phyloP scores from a whole-genome alignment of 306 rosid species.

The Inga leiocalycina region DNA sequence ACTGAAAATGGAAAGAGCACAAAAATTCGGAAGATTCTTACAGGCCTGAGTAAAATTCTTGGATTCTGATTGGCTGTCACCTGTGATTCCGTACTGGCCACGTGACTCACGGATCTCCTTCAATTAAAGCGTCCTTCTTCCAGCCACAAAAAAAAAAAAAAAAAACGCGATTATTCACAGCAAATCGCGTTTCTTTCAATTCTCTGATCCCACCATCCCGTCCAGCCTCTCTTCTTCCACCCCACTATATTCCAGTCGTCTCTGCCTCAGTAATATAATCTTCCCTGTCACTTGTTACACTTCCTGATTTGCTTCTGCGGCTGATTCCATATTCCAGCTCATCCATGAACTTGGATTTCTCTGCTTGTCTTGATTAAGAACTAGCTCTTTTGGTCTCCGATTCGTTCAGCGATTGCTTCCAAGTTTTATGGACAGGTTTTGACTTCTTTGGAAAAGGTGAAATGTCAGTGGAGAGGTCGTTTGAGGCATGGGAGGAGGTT shows the following conservation, averaged over 20 bases:
- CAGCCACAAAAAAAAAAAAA: constrained; percentile 23
- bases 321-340: background rate
- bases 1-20: background rate
- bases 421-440: constrained; percentile 39
- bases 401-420: background rate
- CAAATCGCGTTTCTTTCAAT: constrained; percentile 6
- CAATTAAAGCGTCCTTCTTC: constrained; percentile 7
- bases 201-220: background rate
- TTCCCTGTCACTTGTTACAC: background rate
- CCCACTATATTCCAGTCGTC: background rate
- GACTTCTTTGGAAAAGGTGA: constrained; percentile 12
- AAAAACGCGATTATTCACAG: background rate
- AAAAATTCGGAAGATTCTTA: background rate
- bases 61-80: constrained; percentile 10
- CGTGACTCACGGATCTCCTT: background rate
- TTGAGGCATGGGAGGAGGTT: constrained; percentile 98
- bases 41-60: background rate
- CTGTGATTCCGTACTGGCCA: background rate
- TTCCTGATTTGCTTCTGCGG: background rate
- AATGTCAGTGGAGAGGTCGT: constrained; percentile 90
- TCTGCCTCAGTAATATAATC: background rate
- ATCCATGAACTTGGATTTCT: background rate
- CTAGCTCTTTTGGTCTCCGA: background rate
- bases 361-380: background rate
- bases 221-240: background rate